Conservation (phyloP, 257 asterid genomes). For the Solanum ossicruentum region DNA sequence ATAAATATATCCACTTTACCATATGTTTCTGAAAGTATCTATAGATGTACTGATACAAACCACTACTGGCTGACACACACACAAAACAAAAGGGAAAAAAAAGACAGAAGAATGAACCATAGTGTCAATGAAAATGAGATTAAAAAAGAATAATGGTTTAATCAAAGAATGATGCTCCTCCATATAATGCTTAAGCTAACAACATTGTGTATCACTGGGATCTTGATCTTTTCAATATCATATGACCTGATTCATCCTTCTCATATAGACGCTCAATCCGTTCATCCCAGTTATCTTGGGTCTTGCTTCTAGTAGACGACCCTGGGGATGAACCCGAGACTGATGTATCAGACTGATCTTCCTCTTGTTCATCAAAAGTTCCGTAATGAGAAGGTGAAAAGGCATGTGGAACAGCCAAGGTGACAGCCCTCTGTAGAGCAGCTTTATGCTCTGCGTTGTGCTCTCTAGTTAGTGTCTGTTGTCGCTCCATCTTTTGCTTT, state of each 20-base stretch:
- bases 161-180: background rate
- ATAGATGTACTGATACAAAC: background rate
- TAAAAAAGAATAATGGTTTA: background rate
- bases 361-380: conserved; percentile 41
- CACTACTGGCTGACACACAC: background rate
- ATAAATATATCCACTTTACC: background rate
- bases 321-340: conserved; percentile 31
- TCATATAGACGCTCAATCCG: conserved; percentile 61
- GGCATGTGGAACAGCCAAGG: conserved; percentile 64
- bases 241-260: conserved; percentile 51
- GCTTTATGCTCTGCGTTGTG: conserved; percentile 59
- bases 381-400: conserved; percentile 60
- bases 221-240: conserved; percentile 32
- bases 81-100: background rate
- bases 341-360: conserved; percentile 6
- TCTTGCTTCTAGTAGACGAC: conserved; percentile 27
- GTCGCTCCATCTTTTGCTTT: conserved; percentile 72
- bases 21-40: background rate
- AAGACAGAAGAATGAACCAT: background rate
- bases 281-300: conserved; percentile 64
- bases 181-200: background rate
- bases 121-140: background rate
- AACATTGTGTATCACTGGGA: background rate
- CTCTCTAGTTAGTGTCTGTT: conserved; percentile 46
- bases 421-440: conserved; percentile 59